Evolutionary conservation across 805 yeast genomes (phyloP).

Genomic region (Allodekkera sacchari): DNA sequence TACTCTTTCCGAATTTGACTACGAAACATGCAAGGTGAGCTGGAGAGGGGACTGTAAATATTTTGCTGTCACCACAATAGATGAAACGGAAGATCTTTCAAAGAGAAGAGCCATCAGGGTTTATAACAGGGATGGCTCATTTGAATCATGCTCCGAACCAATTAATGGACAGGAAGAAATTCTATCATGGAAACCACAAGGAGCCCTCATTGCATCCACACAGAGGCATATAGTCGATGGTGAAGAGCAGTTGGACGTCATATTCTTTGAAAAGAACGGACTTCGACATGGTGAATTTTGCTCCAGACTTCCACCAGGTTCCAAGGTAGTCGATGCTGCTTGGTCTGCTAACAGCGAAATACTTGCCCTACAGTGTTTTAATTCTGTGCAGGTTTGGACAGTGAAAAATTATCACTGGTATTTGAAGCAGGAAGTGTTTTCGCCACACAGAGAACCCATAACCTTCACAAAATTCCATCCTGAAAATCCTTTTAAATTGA

Average conservation of each 20-base stretch:
- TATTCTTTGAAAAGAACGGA: conserved; percentile 91
- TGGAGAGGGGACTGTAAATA: conserved; percentile 97
- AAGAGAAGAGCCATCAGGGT: conserved; percentile 76
- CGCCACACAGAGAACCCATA: conserved; percentile 23
- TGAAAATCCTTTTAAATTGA: conserved; percentile 70
- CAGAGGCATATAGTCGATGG: conserved; percentile 51
- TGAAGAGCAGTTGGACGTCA: conserved; percentile 41
- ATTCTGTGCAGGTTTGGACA: conserved; percentile 81
- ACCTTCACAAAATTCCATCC: conserved; percentile 71
- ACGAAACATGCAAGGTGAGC: conserved; percentile 41
- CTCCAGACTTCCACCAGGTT: conserved; percentile 49
- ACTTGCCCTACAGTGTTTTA: conserved; percentile 55
- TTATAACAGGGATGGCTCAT: conserved; percentile 67
- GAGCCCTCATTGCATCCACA: conserved; percentile 75
- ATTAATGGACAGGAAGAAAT: conserved; percentile 70
- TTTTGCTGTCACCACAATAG: conserved; percentile 61
- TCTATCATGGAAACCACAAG: conserved; percentile 86
- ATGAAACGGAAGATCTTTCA: conserved; percentile 27
- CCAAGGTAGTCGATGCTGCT: conserved; percentile 40
- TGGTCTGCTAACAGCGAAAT: conserved; percentile 84
- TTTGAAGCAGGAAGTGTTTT: conserved; percentile 66
- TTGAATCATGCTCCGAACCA: conserved; percentile 83
- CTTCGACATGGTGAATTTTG: conserved; percentile 81
- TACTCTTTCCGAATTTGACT: conserved; percentile 47
- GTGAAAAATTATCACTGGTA: conserved; percentile 94